A percentile compares a stretch with the other conserved stretches of the same genome.
Conservation (phyloP, 2,329 filamentous ascomycete genomes). For the Penicillium hesseltinei region DNA sequence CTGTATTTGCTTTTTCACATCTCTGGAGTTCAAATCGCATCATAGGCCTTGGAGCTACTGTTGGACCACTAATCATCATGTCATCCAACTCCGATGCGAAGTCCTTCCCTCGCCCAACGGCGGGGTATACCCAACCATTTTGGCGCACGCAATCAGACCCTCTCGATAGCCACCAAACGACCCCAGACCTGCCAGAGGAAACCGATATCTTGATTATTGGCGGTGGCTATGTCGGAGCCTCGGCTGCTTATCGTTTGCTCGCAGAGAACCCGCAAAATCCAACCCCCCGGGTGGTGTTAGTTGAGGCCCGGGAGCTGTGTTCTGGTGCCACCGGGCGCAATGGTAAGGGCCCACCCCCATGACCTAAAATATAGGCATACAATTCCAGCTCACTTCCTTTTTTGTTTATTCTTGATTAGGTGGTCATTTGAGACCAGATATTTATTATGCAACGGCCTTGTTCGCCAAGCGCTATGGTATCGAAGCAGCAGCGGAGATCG, state of each 20-base stretch:
- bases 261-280: conserved; percentile 10
- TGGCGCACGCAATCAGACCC: conserved; percentile 7
- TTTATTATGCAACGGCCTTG: conserved; percentile 38
- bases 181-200: conserved; percentile 31
- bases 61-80: neutral
- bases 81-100: neutral
- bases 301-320: conserved; percentile 41
- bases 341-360: conserved; percentile 22
- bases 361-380: neutral
- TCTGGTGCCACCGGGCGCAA: conserved; percentile 47
- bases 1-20: neutral
- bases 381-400: neutral
- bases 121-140: conserved; percentile 7
- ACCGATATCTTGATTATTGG: conserved; percentile 49
- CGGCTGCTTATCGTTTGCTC: conserved; percentile 44
- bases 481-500: conserved; percentile 37
- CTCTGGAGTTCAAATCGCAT: neutral
- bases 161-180: conserved; percentile 3
- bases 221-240: conserved; percentile 47
- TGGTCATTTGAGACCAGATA: conserved; percentile 44
- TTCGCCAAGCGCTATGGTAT: conserved; percentile 34
- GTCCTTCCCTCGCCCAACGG: conserved; percentile 2
- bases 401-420: neutral
- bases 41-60: neutral
- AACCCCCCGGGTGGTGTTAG: conserved; percentile 31